Percentiles rank a stretch among this genome's conserved stretches.
Evolutionary conservation across 2,329 filamentous ascomycete species (phyloP).

Genomic region (Talaromyces sp.): DNA sequence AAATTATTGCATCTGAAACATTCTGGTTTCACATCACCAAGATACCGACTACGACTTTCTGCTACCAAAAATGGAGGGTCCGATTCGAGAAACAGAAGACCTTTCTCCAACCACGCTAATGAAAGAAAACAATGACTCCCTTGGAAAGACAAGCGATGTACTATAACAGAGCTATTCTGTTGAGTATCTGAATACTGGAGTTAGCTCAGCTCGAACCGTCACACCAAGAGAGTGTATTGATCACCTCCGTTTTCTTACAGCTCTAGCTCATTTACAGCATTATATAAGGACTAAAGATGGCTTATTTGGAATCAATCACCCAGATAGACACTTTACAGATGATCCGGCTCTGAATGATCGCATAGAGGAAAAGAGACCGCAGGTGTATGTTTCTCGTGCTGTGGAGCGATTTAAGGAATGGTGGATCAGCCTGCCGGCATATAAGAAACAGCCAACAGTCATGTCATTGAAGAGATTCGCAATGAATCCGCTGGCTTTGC

Average conservation of each 20-base stretch:
- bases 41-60: not conserved
- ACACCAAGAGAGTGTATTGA: constrained; percentile 54
- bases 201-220: not conserved
- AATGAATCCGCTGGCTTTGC: constrained; percentile 5
- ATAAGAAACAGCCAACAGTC: too few species aligned
- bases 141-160: not conserved
- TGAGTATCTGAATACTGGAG: not conserved
- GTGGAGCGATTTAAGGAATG: too few species aligned
- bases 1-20: not conserved
- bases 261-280: constrained; percentile 65
- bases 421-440: too few species aligned
- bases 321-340: not conserved
- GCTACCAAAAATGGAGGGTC: not conserved
- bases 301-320: constrained; percentile 49
- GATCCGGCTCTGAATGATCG: not conserved
- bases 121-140: not conserved
- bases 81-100: not conserved
- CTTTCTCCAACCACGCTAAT: not conserved
- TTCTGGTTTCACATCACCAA: not conserved
- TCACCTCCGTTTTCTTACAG: constrained; percentile 69
- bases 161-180: not conserved
- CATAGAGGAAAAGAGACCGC: constrained; percentile 6
- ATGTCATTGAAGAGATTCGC: not conserved
- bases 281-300: constrained; percentile 55
- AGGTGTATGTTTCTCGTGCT: too few species aligned